Evolutionary conservation across 352 stramenopile species (phyloP).

Genomic region (Globisporangium cylindrosporum): DNA sequence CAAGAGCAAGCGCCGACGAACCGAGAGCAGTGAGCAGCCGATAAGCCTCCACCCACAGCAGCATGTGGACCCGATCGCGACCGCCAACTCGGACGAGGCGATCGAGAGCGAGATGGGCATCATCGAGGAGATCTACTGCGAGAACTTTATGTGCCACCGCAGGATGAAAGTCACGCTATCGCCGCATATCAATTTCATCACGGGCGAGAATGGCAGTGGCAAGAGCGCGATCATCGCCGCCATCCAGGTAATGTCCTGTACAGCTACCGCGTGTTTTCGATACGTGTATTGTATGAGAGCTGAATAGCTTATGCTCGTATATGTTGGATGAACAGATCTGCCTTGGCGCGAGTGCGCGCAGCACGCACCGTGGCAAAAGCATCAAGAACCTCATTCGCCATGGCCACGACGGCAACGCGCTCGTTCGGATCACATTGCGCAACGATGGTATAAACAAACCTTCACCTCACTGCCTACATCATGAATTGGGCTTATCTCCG

Average conservation of each 20-base stretch:
- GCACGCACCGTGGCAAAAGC: conserved; percentile 93
- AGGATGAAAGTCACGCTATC: conserved; percentile 88
- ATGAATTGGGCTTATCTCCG: background rate
- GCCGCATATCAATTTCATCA: conserved; percentile 87
- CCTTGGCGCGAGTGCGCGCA: conserved; percentile 90
- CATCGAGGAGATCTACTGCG: conserved; percentile 93
- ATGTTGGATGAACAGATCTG: conserved; percentile 84
- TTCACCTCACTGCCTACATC: background rate
- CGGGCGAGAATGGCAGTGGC: conserved; percentile 92
- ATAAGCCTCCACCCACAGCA: background rate
- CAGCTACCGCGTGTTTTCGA: background rate
- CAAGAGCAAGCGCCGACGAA: conserved; percentile 7
- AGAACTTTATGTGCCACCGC: conserved; percentile 99
- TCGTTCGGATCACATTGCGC: conserved; percentile 91
- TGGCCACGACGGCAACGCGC: conserved; percentile 78
- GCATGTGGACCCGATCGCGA: background rate
- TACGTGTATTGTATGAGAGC: background rate
- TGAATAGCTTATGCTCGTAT: background rate
- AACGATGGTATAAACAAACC: conserved; percentile 63
- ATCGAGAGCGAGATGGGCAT: conserved; percentile 88
- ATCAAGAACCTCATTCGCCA: conserved; percentile 96
- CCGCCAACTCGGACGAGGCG: conserved; percentile 24
- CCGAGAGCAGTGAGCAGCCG: conserved; percentile 6
- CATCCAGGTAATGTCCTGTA: conserved; percentile 83
- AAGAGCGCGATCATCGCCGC: conserved; percentile 97